Evolutionary conservation across 805 yeast species (phyloP), one percentile per base, ranked within the genome.

Genomic region (Brettanomyces nanus): DNA sequence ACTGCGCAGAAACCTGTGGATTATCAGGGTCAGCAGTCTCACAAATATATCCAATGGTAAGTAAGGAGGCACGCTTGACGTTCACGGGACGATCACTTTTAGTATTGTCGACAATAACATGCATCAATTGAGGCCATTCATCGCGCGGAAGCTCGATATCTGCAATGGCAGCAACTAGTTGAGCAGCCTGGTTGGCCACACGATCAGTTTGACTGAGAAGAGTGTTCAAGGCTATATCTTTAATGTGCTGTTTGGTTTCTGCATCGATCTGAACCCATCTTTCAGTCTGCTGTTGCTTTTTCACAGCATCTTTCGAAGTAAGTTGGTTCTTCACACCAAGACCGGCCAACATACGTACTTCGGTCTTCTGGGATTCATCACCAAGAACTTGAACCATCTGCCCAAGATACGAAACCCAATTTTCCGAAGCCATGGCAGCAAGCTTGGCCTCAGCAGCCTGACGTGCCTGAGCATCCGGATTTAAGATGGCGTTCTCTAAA

Each of bases 101-200:
- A 23, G 97, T 92, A 61, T 86, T 85, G 45, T 82, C 86, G 34
- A 92, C 90, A 53, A 92, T 81, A 30, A 75, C 73, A 38, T 79
- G 75, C 65, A 90, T 85, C 53, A 92, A 71, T 43, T 83, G 90
- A 20, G 81, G 78, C 98, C 98, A 92, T 54, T 82, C 85, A 46
- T 71, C 71, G 45, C 81, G 66, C 33, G 97, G 97, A 46, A 92
- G 69, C 59, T 92, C 98, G 40, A 90, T 85, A 45, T 81, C 90
- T n/a, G 97, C 98, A 51, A 92, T 85, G 9, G 97, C 95, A 25
- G 97, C 95, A 36, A 92, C 90, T 47, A 90, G 69, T 66, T 90
- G 97, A 19, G 98, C 95, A 19, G 90, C 81, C 21, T 95, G 73
- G 41, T 79, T 77, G 23, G 95, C 92, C 39, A 90, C 95, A 52